Conservation (phyloP, 2,329 filamentous ascomycete species). For the Elsinoe perseae region DNA sequence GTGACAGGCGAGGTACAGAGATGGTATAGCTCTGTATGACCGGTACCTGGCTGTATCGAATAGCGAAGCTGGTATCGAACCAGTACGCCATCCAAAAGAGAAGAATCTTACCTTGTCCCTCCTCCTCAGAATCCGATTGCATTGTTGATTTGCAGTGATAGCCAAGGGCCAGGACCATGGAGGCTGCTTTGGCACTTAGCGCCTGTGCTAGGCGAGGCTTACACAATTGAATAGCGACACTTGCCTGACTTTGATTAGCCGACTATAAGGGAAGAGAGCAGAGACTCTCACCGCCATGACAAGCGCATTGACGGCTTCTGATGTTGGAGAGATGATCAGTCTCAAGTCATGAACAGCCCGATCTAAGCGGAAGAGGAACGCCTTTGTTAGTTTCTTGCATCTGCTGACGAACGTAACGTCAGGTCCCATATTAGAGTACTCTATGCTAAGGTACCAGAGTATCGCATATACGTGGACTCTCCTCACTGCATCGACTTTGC, state of each 20-base stretch:
- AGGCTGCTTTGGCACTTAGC: slow-evolving; percentile 51
- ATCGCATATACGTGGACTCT: slow-evolving; percentile 16
- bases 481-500: slow-evolving; percentile 13
- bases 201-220: slow-evolving; percentile 58
- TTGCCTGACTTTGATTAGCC: slow-evolving; percentile 36
- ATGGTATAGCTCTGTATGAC: slow-evolving; percentile 55
- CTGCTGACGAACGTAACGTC: slow-evolving; percentile 9
- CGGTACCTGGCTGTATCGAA: slow-evolving; percentile 30
- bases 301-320: slow-evolving; percentile 17
- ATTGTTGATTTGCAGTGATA: slow-evolving; percentile 21
- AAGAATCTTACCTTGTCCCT: slow-evolving; percentile 29
- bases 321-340: slow-evolving; percentile 18
- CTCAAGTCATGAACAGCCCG: slow-evolving; percentile 16
- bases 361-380: slow-evolving; percentile 15
- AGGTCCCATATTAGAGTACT: slow-evolving; percentile 11
- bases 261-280: neutral
- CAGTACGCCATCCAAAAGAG: slow-evolving; percentile 57
- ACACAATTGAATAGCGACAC: slow-evolving; percentile 56
- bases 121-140: slow-evolving; percentile 14
- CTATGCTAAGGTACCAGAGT: slow-evolving; percentile 18
- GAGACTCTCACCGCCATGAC: slow-evolving; percentile 16
- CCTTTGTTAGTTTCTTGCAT: slow-evolving; percentile 13
- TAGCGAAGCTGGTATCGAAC: slow-evolving; percentile 52
- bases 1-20: slow-evolving; percentile 37
- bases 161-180: slow-evolving; percentile 52